Evolutionary conservation across 2,329 filamentous ascomycete species (phyloP), one percentile per base, ranked within the genome.

Genomic region (Alternaria longipes): DNA sequence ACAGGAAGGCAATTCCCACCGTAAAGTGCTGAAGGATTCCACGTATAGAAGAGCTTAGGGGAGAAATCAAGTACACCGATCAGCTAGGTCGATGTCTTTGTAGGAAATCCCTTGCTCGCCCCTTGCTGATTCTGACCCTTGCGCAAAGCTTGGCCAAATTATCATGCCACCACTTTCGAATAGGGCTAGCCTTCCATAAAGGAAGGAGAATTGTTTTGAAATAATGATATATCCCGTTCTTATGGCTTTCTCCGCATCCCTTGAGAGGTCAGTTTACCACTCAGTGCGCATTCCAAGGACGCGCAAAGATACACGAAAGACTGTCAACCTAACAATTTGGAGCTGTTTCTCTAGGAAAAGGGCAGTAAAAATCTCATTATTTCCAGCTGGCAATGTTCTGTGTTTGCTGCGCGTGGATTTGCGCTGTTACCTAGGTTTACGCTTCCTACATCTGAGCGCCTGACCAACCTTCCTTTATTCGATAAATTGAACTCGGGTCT

Each of bases 31-130:
- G 16, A 28, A 20, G 22, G 28, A 8, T 55, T 28, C 44, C 36
- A n/a, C 22, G 24, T 14, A 18, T 36, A 7, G 24, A 20, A 32
- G 44, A 26, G 5, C 22, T 22, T 34, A 6, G 20, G 47, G 32
- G 44, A 20, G 1, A 26, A 28, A 49, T 30, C 42, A 9, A 44
- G 8, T 16, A 50, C 51, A 22, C 22, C 8, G 16, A 44, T 44
- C n/a, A 42, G 20, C 24, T 20, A 28, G 20, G 30, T 20, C 5
- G 20, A 9, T 5, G 12, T 49, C 9, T n/a, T 22, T 26, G 14
- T 11, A 41, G 51, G 18, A 49, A 34, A 59, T 59, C 56, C 56
- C 36, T 59, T 59, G 42, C 26, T 47, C 41, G 16, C 34, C 50
- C 50, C 50, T 54, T 59, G 26, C 44, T 46, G 9, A 32, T 34